Conservation (phyloP, 805 yeast species). For the Myxozyma mucilagina region DNA sequence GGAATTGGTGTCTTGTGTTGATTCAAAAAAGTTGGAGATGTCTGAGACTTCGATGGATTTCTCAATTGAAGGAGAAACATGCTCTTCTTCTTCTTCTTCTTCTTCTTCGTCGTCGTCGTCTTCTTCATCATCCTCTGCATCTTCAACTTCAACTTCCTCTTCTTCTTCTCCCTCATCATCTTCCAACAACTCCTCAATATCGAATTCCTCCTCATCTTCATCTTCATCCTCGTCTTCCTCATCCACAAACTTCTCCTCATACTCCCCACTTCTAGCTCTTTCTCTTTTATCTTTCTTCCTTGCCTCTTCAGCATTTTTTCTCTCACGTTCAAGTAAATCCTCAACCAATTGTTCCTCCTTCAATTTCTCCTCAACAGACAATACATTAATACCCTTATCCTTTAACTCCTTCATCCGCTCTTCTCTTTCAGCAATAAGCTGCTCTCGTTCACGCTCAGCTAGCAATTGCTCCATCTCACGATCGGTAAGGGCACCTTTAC, state of each 20-base stretch:
- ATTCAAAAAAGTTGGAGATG: not conserved
- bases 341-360: constrained; percentile 26
- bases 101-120: not conserved
- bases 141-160: constrained; percentile 6
- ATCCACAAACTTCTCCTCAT: constrained; percentile 12
- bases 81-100: not conserved
- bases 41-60: not conserved
- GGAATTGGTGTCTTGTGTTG: not conserved
- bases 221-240: constrained; percentile 21
- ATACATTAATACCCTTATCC: constrained; percentile 13
- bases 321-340: constrained; percentile 25
- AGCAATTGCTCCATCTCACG: constrained; percentile 11
- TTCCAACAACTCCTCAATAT: constrained; percentile 10
- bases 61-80: not conserved
- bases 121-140: constrained; percentile 8
- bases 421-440: constrained; percentile 10
- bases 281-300: constrained; percentile 17
- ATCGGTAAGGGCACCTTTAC: constrained; percentile 12
- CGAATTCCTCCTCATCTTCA: constrained; percentile 21
- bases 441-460: constrained; percentile 10
- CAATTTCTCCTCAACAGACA: constrained; percentile 19
- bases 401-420: constrained; percentile 9
- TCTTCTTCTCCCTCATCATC: constrained; percentile 11
- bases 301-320: constrained; percentile 22
- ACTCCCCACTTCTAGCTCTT: constrained; percentile 6